A percentile compares a stretch with the other conserved stretches of the same genome.
Conservation (phyloP, 192 early-diverging fungal genomes). For the Coemansia sp. region DNA sequence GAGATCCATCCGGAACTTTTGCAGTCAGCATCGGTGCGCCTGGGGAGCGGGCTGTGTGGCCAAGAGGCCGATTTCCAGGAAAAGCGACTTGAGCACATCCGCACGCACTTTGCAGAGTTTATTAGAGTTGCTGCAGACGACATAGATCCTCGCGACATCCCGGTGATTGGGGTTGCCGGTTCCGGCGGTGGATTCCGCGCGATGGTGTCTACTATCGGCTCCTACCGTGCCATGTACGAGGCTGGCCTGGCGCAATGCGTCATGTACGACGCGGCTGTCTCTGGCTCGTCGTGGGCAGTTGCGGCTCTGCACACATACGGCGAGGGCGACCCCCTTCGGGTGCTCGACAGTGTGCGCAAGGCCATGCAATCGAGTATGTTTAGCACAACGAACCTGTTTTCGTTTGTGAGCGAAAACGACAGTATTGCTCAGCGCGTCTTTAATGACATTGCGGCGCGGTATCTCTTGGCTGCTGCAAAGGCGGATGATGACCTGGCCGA, state of each 20-base stretch:
- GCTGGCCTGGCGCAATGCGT: constrained; percentile 64
- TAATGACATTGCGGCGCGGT: constrained; percentile 41
- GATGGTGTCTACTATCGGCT: constrained; percentile 73
- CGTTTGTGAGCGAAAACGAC: constrained; percentile 30
- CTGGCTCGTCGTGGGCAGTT: constrained; percentile 38
- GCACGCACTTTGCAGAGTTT: constrained; percentile 69
- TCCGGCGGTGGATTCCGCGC: constrained; percentile 82
- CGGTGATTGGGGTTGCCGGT: constrained; percentile 66
- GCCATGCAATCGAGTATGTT: constrained; percentile 63
- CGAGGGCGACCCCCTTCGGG: constrained; percentile 27
- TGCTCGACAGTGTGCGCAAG: constrained; percentile 53
- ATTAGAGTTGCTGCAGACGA: constrained; percentile 63
- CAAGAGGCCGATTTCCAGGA: constrained; percentile 28
- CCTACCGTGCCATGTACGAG: constrained; percentile 61
- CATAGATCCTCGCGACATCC: constrained; percentile 66
- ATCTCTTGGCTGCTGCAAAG: constrained; percentile 14
- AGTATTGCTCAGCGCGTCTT: constrained; percentile 41
- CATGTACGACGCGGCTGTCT: constrained; percentile 68
- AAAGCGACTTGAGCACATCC: constrained; percentile 40
- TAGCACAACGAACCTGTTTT: constrained; percentile 27
- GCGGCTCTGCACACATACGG: constrained; percentile 40
- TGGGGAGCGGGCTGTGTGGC: constrained; percentile 23
- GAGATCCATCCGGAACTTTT: constrained; percentile 31
- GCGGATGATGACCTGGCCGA: background rate
- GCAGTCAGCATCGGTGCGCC: constrained; percentile 24